Conservation (phyloP, 768 basidiomycete species). For the Phlebiopsis gigantea region DNA sequence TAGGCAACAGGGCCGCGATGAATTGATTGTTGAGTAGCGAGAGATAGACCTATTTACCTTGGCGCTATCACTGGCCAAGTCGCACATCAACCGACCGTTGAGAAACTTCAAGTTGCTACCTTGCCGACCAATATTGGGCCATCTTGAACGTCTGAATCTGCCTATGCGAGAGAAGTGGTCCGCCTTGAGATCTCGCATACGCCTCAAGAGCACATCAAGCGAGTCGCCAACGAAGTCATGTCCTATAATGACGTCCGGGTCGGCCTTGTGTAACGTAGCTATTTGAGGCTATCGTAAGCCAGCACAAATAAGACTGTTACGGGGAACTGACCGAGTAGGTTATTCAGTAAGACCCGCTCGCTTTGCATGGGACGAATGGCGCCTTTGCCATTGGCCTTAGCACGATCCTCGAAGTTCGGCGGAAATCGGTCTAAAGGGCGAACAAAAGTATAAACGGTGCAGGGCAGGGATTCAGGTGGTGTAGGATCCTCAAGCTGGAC, state of each 20-base stretch:
- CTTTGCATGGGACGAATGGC: slow-evolving; percentile 69
- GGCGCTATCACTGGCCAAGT: slow-evolving; percentile 90
- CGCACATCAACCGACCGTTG: slow-evolving; percentile 83
- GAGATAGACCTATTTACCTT: slow-evolving; percentile 50
- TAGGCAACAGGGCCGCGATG: slow-evolving; percentile 25
- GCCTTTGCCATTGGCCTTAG: slow-evolving; percentile 59
- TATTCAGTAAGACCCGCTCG: slow-evolving; percentile 83
- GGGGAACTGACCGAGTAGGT: slow-evolving; percentile 57
- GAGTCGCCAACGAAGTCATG: slow-evolving; percentile 91
- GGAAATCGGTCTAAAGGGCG: slow-evolving; percentile 89
- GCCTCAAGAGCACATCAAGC: slow-evolving; percentile 84
- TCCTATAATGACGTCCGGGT: slow-evolving; percentile 92
- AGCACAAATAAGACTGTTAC: background rate
- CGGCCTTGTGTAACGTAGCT: slow-evolving; percentile 78
- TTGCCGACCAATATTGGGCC: slow-evolving; percentile 77
- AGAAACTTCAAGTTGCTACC: slow-evolving; percentile 82
- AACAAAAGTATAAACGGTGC: slow-evolving; percentile 81
- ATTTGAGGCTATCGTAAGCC: slow-evolving; percentile 3
- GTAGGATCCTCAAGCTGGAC: slow-evolving; percentile 89
- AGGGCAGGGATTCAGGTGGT: slow-evolving; percentile 82
- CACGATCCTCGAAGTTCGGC: slow-evolving; percentile 69
- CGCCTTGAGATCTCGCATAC: slow-evolving; percentile 85
- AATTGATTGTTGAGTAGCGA: too few species aligned
- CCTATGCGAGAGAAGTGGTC: slow-evolving; percentile 95
- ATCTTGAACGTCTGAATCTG: slow-evolving; percentile 78